A percentile compares a stretch with the other conserved stretches of the same genome.
Conservation (phyloP, 2,329 filamentous ascomycete genomes). For the Talaromyces sp. region DNA sequence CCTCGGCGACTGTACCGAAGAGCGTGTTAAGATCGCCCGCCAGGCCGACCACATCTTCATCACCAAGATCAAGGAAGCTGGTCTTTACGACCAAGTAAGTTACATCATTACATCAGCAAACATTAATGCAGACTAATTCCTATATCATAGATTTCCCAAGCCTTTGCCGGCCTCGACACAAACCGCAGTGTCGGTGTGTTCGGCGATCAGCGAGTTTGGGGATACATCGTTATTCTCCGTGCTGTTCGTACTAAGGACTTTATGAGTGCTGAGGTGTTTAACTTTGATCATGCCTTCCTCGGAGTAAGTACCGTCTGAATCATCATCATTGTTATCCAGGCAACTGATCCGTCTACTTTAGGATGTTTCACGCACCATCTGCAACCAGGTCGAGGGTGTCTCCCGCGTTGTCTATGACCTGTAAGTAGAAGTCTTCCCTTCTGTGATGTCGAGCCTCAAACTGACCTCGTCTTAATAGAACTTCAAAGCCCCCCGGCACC, state of each 20-base stretch:
- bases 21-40: constrained; percentile 69
- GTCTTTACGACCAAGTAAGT: constrained; percentile 39
- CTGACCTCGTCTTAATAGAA: not conserved
- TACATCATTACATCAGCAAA: not conserved
- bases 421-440: constrained; percentile 18
- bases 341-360: constrained; percentile 44
- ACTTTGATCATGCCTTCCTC: constrained; percentile 64
- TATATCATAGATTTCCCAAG: constrained; percentile 61
- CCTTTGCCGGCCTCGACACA: constrained; percentile 67
- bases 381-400: constrained; percentile 73
- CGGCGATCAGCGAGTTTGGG: constrained; percentile 67
- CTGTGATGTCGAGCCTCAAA: not conserved
- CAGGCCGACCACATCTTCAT: constrained; percentile 44
- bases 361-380: constrained; percentile 65
- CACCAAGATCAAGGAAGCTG: constrained; percentile 45
- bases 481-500: constrained; percentile 4
- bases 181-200: constrained; percentile 1
- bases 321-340: not conserved
- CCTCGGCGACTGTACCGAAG: constrained; percentile 77
- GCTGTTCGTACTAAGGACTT: constrained; percentile 64
- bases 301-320: not conserved
- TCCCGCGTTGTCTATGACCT: constrained; percentile 68
- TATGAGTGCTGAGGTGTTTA: constrained; percentile 71
- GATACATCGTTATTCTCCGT: constrained; percentile 59
- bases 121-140: not conserved